Percentiles rank a stretch among this genome's conserved stretches.
phyloP scores from a whole-genome alignment of 106 monocot species.

The Acorus calamus region DNA sequence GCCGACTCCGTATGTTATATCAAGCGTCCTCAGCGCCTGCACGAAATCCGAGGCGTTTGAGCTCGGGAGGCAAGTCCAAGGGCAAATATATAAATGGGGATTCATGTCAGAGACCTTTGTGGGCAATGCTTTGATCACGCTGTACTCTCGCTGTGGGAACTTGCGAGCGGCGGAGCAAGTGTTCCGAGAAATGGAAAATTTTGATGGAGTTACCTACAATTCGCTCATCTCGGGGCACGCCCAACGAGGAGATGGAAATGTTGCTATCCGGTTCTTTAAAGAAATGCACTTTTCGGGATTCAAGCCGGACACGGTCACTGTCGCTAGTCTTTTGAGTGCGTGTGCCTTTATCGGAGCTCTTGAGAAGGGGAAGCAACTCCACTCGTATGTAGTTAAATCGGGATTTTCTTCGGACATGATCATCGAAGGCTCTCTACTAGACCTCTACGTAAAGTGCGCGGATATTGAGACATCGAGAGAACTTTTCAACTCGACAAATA shows the following conservation, averaged over 20 bases:
- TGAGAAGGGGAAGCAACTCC: conserved; percentile 59
- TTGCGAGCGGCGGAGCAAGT: conserved; percentile 35
- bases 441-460: conserved; percentile 74
- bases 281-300: conserved; percentile 45
- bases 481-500: conserved; percentile 34
- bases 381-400: conserved; percentile 47
- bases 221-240: conserved; percentile 65
- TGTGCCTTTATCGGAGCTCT: conserved; percentile 48
- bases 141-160: conserved; percentile 41
- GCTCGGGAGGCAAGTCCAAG: conserved; percentile 51
- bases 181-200: conserved; percentile 36
- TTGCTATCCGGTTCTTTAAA: conserved; percentile 32
- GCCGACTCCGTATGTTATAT: conserved; percentile 76
- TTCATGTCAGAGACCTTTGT: conserved; percentile 54
- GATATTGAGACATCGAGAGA: conserved; percentile 41
- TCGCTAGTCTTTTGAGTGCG: conserved; percentile 53
- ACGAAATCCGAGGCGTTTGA: conserved; percentile 34
- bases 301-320: conserved; percentile 56
- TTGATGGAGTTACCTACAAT: conserved; percentile 67
- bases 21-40: conserved; percentile 70
- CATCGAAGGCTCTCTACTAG: conserved; percentile 77
- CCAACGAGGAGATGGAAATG: conserved; percentile 32
- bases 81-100: conserved; percentile 51
- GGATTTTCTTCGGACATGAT: conserved; percentile 65
- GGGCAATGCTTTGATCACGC: conserved; percentile 60